These are phyloP conservation scores for Sarocladium kiliense DNA, from an alignment of 2,329 filamentous ascomycete species.

Conservation along the genomic window DNA sequence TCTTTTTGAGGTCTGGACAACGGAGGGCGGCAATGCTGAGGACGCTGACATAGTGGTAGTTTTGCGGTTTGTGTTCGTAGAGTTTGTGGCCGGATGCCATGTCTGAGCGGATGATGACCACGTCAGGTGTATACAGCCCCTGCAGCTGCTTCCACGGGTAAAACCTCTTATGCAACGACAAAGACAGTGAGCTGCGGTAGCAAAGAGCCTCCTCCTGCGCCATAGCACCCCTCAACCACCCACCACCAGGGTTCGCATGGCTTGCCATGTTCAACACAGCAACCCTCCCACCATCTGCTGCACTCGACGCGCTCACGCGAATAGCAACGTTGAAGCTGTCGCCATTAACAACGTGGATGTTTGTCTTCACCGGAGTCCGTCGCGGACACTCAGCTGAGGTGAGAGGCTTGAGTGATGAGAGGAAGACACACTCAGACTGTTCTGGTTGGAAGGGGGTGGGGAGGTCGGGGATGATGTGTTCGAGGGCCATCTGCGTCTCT, in stretches of 20 bases:
- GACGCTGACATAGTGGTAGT: slow-evolving; percentile 50
- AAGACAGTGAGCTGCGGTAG: slow-evolving; percentile 52
- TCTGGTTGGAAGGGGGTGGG: slow-evolving; percentile 31
- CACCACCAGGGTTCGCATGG: slow-evolving; percentile 51
- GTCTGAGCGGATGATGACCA: slow-evolving; percentile 52
- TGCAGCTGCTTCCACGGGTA: slow-evolving; percentile 49
- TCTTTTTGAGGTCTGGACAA: slow-evolving; percentile 27
- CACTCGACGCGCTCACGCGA: slow-evolving; percentile 23
- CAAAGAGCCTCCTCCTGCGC: slow-evolving; percentile 68
- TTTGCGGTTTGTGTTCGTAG: slow-evolving; percentile 27
- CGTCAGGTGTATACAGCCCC: slow-evolving; percentile 54
- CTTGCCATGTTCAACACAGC: slow-evolving; percentile 64
- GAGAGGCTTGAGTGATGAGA: slow-evolving; percentile 33
- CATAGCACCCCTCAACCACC: slow-evolving; percentile 54
- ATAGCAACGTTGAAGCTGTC: slow-evolving; percentile 56
- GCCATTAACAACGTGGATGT: slow-evolving; percentile 46
- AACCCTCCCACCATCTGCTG: slow-evolving; percentile 30
- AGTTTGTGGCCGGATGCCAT: slow-evolving; percentile 40
- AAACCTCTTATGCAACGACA: slow-evolving; percentile 39
- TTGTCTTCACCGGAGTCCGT: slow-evolving; percentile 19
- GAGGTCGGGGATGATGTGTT: slow-evolving; percentile 38
- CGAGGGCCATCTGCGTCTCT: slow-evolving; percentile 43
- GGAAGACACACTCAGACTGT: slow-evolving; percentile 32
- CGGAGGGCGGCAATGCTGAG: slow-evolving; percentile 55
- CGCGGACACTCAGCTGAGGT: slow-evolving; percentile 36